Evolutionary conservation across 2,329 filamentous ascomycete species (phyloP).

Genomic region (Curvularia sp.): DNA sequence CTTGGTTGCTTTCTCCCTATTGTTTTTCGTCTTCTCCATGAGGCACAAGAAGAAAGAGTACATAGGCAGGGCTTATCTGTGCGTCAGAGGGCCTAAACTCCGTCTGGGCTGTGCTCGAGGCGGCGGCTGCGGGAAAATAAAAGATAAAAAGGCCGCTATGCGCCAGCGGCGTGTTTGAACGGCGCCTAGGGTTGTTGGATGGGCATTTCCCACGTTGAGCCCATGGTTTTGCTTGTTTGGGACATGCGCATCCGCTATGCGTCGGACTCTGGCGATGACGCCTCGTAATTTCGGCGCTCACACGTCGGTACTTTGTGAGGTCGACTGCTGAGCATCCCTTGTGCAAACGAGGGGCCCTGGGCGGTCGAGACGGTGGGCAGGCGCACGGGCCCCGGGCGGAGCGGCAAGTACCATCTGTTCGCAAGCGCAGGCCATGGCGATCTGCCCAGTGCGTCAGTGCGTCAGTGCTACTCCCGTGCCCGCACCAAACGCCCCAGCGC

Average conservation of each 20-base stretch:
- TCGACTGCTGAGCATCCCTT: not conserved
- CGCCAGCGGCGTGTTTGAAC: not conserved
- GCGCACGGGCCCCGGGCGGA: slow-evolving; percentile 4
- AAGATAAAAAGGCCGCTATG: not conserved
- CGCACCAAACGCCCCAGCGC: slow-evolving; percentile 4
- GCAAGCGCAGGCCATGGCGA: slow-evolving; percentile 18
- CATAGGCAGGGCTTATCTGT: not conserved
- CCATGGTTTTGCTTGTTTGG: not conserved
- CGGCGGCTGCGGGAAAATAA: not conserved
- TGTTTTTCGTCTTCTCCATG: not conserved
- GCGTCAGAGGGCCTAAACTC: not conserved
- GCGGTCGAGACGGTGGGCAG: not conserved
- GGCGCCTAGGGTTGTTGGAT: not conserved
- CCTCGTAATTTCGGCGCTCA: not conserved
- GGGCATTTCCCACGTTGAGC: not conserved
- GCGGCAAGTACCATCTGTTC: slow-evolving; percentile 30
- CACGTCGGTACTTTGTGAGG: not conserved
- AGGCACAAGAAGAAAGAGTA: not conserved
- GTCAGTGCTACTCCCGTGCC: slow-evolving; percentile 11
- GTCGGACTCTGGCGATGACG: not conserved
- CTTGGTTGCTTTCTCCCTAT: not conserved
- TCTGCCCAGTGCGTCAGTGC: slow-evolving; percentile 2
- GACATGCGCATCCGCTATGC: not conserved
- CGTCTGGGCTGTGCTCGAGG: not conserved
- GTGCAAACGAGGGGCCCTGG: slow-evolving; percentile 1